Evolutionary conservation across 257 asterid species (phyloP).

Genomic region (Solanum corneliomulleri): DNA sequence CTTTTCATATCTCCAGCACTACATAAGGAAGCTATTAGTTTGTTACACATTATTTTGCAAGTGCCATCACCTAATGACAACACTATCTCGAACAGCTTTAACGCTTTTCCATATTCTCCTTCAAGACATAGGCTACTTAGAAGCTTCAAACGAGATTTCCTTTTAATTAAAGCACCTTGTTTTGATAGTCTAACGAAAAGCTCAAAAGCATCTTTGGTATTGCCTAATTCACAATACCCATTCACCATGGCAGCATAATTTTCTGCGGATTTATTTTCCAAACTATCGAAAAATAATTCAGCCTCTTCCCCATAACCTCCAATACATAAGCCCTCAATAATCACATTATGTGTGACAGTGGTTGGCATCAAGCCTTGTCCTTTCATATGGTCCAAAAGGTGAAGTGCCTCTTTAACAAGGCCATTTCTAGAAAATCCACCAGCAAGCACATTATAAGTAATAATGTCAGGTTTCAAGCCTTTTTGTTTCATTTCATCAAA

Average conservation of each 20-base stretch:
- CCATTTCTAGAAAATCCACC: conserved; percentile 58
- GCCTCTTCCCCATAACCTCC: conserved; percentile 54
- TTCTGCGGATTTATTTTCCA: conserved; percentile 38
- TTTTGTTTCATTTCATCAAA: conserved; percentile 42
- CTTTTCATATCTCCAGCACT: conserved; percentile 50
- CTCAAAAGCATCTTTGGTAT: conserved; percentile 29
- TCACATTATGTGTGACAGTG: conserved; percentile 43
- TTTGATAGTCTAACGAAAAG: conserved; percentile 22
- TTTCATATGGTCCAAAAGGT: conserved; percentile 45
- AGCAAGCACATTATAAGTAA: conserved; percentile 49
- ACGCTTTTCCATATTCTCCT: conserved; percentile 39
- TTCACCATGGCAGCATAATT: conserved; percentile 58
- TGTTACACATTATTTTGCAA: conserved; percentile 27
- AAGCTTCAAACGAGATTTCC: conserved; percentile 43
- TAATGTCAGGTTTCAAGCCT: conserved; percentile 52
- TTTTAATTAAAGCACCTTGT: conserved; percentile 24
- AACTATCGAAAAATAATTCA: conserved; percentile 27
- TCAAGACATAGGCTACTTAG: conserved; percentile 43
- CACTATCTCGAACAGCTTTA: conserved; percentile 20
- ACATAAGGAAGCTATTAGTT: conserved; percentile 53
- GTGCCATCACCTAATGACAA: conserved; percentile 32
- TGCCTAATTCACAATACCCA: conserved; percentile 58
- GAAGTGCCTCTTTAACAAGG: conserved; percentile 14
- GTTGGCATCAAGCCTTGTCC: conserved; percentile 41
- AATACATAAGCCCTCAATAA: conserved; percentile 64